Base-by-base conservation (phyloP, 768 basidiomycete genomes). In the Suillus alpinus region DNA sequence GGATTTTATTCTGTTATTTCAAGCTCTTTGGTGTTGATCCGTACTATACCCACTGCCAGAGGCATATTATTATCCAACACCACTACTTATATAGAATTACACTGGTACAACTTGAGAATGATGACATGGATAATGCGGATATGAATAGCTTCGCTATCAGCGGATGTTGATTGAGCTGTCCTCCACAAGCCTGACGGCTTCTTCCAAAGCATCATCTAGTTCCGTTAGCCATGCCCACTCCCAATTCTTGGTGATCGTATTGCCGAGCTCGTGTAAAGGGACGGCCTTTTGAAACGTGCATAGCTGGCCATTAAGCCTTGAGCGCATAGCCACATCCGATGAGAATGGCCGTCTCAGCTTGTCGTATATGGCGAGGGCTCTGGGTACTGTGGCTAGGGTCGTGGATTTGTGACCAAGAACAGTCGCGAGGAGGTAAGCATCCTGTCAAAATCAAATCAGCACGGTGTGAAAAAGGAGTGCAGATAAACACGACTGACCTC, bases 161-260 rank as follows among this genome's bases (percentile, higher is more conserved):
- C 5, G 6, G 23, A 55, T 55, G 16, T 18, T 39, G 16, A 37
- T 37, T 26, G 36, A 26, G 6, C 36, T 26, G 10, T 39, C 5
- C 16, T 68, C 53, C 60, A 71, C 31, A 53, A 68, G 61, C 12
- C 18, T 58, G 49, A 55, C 23, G 20, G 71, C 63, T 26, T 73
- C 66, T 18, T 56, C 43, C 46, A 71, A 44, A 20, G 59, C 61
- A 20, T 20, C 66, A 2, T 73, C 71, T 29, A 71, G 55, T 1
- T 67, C 63, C 37, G 57, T 65, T 3, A 69, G 26, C 70, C 71
- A 73, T 34, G 68, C 71, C 87, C 87, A 89, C 59, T 83, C 81
- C 85, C 85, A 87, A 52, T 79, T 81, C 66, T 76, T 76, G 18
- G 77, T 78, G 29, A 88, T 69, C 12, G 69, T 69, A 37, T 75